Percentiles rank a stretch among this genome's conserved stretches.
These are phyloP conservation scores for Elaeis guineensis DNA, from an alignment of 176 grass and related monocot species.

Conservation along the genomic window DNA sequence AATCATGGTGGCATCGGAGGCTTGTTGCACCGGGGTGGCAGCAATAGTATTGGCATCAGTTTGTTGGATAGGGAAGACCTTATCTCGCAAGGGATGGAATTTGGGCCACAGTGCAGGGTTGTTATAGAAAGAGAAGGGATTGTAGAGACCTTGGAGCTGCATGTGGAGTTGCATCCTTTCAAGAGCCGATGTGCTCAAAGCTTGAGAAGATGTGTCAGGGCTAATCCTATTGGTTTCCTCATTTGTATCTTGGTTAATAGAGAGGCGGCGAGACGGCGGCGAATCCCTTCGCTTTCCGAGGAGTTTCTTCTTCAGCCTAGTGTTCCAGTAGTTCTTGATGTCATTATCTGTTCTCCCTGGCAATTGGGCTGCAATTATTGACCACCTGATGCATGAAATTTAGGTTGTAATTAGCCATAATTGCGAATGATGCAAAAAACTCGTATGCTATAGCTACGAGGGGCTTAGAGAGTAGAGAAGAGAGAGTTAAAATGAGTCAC, in stretches of 20 bases:
- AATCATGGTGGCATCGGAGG: neutral
- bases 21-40: neutral
- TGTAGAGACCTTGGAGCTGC: slow-evolving; percentile 77
- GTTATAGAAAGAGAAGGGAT: slow-evolving; percentile 16
- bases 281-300: slow-evolving; percentile 51
- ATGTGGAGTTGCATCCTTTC: slow-evolving; percentile 95
- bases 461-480: neutral
- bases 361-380: slow-evolving; percentile 93
- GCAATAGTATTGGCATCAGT: neutral
- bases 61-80: neutral
- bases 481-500: slow-evolving; percentile 22
- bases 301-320: slow-evolving; percentile 95
- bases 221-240: neutral
- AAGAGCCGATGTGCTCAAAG: slow-evolving; percentile 55
- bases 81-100: neutral
- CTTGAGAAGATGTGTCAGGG: slow-evolving; percentile 15
- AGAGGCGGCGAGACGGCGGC: slow-evolving; percentile 23
- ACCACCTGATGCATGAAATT: slow-evolving; percentile 55
- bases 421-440: neutral
- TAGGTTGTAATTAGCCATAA: neutral
- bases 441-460: neutral
- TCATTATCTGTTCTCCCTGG: slow-evolving; percentile 94
- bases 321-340: slow-evolving; percentile 99
- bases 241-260: slow-evolving; percentile 26
- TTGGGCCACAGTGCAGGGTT: slow-evolving; percentile 28